These are phyloP conservation scores for Cucumis cinereus DNA, from an alignment of 306 rosid species.

Conservation along the genomic window DNA sequence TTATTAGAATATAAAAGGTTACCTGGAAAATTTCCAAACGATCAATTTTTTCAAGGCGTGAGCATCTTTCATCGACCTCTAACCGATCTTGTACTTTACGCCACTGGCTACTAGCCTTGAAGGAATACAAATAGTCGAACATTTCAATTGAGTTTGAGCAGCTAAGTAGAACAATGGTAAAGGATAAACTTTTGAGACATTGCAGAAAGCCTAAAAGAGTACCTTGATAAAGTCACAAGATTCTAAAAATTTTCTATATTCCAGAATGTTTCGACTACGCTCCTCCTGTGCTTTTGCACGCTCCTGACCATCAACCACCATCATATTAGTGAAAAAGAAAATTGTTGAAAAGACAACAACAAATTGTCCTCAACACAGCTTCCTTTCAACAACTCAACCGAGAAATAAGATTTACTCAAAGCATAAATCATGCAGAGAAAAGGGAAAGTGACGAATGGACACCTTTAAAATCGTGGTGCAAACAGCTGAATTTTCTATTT, in stretches of 20 bases:
- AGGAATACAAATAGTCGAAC: slow-evolving; percentile 7
- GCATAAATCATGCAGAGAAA: not conserved
- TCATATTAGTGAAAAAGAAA: slow-evolving; percentile 4
- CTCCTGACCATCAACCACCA: slow-evolving; percentile 39
- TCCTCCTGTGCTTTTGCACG: slow-evolving; percentile 71
- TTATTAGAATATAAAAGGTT: slow-evolving; percentile 8
- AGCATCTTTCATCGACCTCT: slow-evolving; percentile 88
- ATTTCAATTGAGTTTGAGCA: slow-evolving; percentile 12
- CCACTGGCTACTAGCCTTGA: slow-evolving; percentile 84
- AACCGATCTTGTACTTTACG: slow-evolving; percentile 88
- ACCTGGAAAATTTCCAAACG: slow-evolving; percentile 77
- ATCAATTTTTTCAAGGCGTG: slow-evolving; percentile 72
- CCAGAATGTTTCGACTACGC: slow-evolving; percentile 40
- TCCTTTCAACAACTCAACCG: not conserved
- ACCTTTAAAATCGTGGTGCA: not conserved
- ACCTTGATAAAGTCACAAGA: slow-evolving; percentile 94
- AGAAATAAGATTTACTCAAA: not conserved
- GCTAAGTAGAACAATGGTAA: slow-evolving; percentile 10
- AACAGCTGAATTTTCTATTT: not conserved
- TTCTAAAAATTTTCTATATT: slow-evolving; percentile 62
- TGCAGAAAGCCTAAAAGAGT: slow-evolving; percentile 5
- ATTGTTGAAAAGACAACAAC: not conserved
- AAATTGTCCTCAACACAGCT: not conserved
- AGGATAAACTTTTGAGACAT: not conserved
- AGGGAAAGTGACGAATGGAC: not conserved